Evolutionary conservation across 305 asterid genomes (phyloP).

Genomic region (Plantago coronopus): DNA sequence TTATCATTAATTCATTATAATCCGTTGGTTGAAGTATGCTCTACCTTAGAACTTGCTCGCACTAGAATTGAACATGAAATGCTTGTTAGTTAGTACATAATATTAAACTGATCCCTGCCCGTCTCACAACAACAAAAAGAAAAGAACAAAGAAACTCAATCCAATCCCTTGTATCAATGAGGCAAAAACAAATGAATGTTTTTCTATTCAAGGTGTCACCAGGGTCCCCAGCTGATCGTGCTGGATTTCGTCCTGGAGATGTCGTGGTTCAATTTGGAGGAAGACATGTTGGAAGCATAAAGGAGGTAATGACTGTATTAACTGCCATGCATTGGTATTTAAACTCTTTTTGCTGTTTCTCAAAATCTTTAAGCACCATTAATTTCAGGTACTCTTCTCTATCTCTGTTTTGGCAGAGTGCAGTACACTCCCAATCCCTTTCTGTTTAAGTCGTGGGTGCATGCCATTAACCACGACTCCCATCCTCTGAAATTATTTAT

Average conservation of each 20-base stretch:
- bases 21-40: conserved; percentile 1
- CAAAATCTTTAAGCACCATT: too few relatives aligned
- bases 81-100: neutral
- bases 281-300: conserved; percentile 52
- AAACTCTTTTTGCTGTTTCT: too few relatives aligned
- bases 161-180: too few relatives aligned
- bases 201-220: conserved; percentile 55
- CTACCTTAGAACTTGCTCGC: neutral
- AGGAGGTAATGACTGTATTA: conserved; percentile 52
- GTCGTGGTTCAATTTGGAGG: conserved; percentile 79
- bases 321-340: neutral
- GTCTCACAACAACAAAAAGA: too few relatives aligned
- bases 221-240: conserved; percentile 85
- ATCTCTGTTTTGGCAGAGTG: too few relatives aligned
- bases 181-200: conserved; percentile 7
- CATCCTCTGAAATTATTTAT: neutral
- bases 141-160: too few relatives aligned
- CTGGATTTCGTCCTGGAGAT: conserved; percentile 87
- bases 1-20: conserved; percentile 17
- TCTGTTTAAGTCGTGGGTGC: neutral
- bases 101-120: too few relatives aligned
- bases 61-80: neutral
- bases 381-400: too few relatives aligned
- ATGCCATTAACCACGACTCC: neutral
- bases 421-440: too few relatives aligned